Percentiles rank a stretch among this genome's conserved stretches.
phyloP scores from a whole-genome alignment of 2,329 filamentous ascomycete species.

The Xylaria sp. region DNA sequence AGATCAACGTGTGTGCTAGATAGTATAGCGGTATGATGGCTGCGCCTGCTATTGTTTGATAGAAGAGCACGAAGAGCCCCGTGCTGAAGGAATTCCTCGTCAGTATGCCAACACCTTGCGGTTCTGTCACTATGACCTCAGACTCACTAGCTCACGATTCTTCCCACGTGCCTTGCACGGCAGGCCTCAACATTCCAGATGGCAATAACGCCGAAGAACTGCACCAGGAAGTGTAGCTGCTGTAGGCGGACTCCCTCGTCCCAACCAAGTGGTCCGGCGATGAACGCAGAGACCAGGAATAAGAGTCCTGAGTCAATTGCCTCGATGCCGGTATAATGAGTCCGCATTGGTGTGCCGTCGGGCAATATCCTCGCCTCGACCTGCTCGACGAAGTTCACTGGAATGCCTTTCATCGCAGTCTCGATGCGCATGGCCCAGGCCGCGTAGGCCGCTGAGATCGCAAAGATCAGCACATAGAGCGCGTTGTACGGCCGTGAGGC shows the following conservation, averaged over 20 bases:
- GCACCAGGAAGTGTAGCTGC: constrained; percentile 28
- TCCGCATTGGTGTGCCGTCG: constrained; percentile 23
- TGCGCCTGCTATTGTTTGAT: constrained; percentile 27
- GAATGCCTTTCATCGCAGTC: constrained; percentile 20
- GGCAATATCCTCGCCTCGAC: constrained; percentile 18
- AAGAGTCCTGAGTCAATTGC: constrained; percentile 15
- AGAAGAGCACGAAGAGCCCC: constrained; percentile 24
- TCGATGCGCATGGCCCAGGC: constrained; percentile 26
- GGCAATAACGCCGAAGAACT: constrained; percentile 26
- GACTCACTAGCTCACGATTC: constrained; percentile 27
- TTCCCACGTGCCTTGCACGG: constrained; percentile 21
- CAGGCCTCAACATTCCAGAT: constrained; percentile 27
- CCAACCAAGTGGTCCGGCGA: constrained; percentile 25
- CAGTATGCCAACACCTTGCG: neutral
- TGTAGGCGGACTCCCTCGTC: constrained; percentile 25
- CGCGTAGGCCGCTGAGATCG: constrained; percentile 10
- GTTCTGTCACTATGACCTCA: neutral
- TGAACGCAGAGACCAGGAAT: constrained; percentile 26
- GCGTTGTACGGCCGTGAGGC: constrained; percentile 20
- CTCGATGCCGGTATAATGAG: constrained; percentile 24
- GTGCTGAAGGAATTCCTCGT: constrained; percentile 13
- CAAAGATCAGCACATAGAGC: constrained; percentile 18
- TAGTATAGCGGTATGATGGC: constrained; percentile 28
- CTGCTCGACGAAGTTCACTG: constrained; percentile 19
- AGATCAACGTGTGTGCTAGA: constrained; percentile 15